Evolutionary conservation across 2,329 filamentous ascomycete genomes (phyloP).

Genomic region (Hyphodiscus sp.): DNA sequence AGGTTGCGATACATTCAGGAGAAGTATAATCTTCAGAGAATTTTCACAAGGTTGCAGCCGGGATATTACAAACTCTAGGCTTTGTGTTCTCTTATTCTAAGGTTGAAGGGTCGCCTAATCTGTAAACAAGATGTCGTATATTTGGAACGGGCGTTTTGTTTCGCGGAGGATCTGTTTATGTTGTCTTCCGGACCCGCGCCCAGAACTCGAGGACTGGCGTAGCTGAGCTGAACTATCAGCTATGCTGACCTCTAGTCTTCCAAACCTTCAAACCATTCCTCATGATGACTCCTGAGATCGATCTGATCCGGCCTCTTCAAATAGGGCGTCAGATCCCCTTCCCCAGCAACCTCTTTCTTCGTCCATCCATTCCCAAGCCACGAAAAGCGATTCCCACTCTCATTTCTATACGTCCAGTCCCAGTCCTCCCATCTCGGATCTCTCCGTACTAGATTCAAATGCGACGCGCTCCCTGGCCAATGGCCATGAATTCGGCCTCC

Average conservation of each 20-base stretch:
- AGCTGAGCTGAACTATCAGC: too few relatives aligned
- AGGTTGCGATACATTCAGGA: conserved; percentile 17
- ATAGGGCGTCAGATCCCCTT: not conserved
- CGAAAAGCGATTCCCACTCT: conserved; percentile 34
- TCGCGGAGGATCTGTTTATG: too few relatives aligned
- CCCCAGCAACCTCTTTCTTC: conserved; percentile 38
- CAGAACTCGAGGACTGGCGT: too few relatives aligned
- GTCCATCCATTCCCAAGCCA: conserved; percentile 65
- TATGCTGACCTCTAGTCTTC: too few relatives aligned
- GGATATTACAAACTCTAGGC: conserved; percentile 15
- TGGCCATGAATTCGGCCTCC: conserved; percentile 59
- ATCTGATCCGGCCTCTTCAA: not conserved
- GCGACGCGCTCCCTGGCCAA: conserved; percentile 61
- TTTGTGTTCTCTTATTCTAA: not conserved
- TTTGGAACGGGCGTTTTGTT: too few relatives aligned
- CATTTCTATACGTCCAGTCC: conserved; percentile 40
- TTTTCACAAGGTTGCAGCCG: conserved; percentile 11
- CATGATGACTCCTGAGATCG: not conserved
- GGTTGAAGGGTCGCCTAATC: too few relatives aligned
- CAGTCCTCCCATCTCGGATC: conserved; percentile 34
- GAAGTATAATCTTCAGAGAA: conserved; percentile 24
- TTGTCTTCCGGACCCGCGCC: too few relatives aligned
- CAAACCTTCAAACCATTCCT: not conserved
- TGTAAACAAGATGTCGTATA: too few relatives aligned
- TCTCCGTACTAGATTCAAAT: conserved; percentile 34